Conservation (phyloP, 2,329 filamentous ascomycete species). For the Cladosporium velox region DNA sequence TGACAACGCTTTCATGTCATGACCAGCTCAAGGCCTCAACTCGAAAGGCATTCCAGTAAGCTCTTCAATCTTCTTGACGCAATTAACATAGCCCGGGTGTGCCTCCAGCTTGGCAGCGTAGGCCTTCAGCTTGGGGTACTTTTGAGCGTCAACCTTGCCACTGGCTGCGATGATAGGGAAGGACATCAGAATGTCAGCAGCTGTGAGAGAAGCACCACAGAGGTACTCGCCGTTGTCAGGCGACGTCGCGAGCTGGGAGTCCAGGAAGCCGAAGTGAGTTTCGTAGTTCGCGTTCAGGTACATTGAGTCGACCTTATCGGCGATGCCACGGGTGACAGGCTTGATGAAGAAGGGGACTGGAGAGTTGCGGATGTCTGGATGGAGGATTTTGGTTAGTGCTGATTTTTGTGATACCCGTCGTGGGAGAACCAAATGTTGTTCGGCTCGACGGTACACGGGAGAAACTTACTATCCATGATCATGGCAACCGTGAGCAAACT, state of each 20-base stretch:
- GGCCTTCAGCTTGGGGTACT: slow-evolving; percentile 50
- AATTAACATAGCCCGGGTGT: slow-evolving; percentile 48
- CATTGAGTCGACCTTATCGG: slow-evolving; percentile 46
- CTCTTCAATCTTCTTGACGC: slow-evolving; percentile 54
- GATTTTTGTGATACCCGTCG: background rate
- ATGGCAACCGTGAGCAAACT: slow-evolving; percentile 65
- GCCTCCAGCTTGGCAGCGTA: slow-evolving; percentile 51
- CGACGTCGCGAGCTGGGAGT: slow-evolving; percentile 50
- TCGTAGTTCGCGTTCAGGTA: slow-evolving; percentile 53
- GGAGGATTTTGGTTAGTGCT: background rate
- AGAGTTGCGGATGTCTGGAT: slow-evolving; percentile 44
- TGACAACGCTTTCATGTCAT: background rate
- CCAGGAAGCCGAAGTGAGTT: slow-evolving; percentile 54
- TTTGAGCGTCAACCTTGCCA: slow-evolving; percentile 43
- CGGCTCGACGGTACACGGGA: background rate
- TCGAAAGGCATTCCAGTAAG: slow-evolving; percentile 35
- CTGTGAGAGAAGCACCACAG: slow-evolving; percentile 52
- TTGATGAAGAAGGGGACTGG: slow-evolving; percentile 70
- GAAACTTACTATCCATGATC: slow-evolving; percentile 57
- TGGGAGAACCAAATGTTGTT: background rate
- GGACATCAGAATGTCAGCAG: slow-evolving; percentile 55
- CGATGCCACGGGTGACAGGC: slow-evolving; percentile 61
- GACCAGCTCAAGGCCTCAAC: slow-evolving; percentile 1
- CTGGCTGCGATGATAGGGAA: slow-evolving; percentile 52
- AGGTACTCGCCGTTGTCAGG: slow-evolving; percentile 54